These are phyloP conservation scores for Malus hybrid DNA, from an alignment of 331 rosid species.

Conservation along the genomic window DNA sequence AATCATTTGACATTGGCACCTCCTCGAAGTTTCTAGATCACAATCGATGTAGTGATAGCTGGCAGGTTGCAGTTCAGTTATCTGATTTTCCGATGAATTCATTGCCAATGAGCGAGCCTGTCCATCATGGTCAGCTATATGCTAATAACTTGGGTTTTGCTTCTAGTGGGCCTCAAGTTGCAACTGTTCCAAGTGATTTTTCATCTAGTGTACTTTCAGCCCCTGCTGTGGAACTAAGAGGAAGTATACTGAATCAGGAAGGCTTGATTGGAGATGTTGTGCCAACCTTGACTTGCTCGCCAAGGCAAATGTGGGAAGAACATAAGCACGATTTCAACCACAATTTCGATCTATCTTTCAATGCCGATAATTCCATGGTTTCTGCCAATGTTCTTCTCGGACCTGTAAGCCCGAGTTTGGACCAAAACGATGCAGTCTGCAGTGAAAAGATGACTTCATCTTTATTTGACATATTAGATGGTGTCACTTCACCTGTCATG, in stretches of 20 bases:
- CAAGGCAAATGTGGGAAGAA: constrained; percentile 54
- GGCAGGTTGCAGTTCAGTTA: constrained; percentile 44
- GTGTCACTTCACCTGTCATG: constrained; percentile 23
- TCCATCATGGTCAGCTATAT: constrained; percentile 30
- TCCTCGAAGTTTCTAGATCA: constrained; percentile 47
- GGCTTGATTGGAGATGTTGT: constrained; percentile 54
- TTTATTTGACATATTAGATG: constrained; percentile 30
- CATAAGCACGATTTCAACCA: constrained; percentile 33
- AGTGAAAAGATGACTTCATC: constrained; percentile 27
- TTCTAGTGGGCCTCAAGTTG: constrained; percentile 24
- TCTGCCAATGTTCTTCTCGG: constrained; percentile 19
- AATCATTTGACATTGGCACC: constrained; percentile 25
- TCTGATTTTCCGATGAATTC: constrained; percentile 41
- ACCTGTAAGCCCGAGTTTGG: constrained; percentile 24
- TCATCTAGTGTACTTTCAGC: constrained; percentile 32
- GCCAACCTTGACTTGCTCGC: constrained; percentile 29
- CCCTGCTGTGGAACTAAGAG: constrained; percentile 39
- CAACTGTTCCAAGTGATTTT: constrained; percentile 28
- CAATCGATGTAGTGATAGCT: constrained; percentile 38
- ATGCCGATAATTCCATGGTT: constrained; percentile 27
- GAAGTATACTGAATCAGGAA: constrained; percentile 30
- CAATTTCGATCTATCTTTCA: constrained; percentile 27
- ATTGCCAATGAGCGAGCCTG: constrained; percentile 33
- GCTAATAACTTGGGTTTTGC: constrained; percentile 30
- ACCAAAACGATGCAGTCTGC: constrained; percentile 40